Evolutionary conservation across 345 rosid genomes (phyloP), one percentile per base, ranked within the genome.

Genomic region (Balakata baccata): DNA sequence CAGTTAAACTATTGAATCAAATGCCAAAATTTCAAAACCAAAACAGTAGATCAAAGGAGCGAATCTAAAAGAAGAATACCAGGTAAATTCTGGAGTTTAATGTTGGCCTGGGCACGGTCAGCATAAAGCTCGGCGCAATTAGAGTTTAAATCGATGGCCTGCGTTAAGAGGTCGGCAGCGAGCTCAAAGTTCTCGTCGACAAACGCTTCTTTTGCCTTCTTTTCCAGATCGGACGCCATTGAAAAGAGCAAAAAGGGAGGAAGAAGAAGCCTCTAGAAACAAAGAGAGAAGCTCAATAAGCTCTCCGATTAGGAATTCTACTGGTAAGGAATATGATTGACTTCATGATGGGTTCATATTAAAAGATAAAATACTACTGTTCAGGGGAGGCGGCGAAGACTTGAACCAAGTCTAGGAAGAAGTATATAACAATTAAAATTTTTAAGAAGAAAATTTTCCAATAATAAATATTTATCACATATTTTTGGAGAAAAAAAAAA

Each of bases 21-120:
- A 17, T 7, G 49, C 20, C 14, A 50, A 25, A 18, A 8, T 29
- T 4, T 20, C 18, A 8, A 45, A 25, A 64, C 12, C 4, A 25
- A 64, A n/a, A 4, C 29, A 38, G 38, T 47, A 7, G 12, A 7
- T 38, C 11, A 3, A 14, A 22, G 1, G 25, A 37, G 16, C 25
- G 64, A 62, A 57, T 2, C 1, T 6, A 11, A n/a, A 16, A n/a
- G 4, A 54, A 25, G 3, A 39, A 23, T 76, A 93, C 99, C 98
- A 5, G 98, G 80, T 76, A 91, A 78, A 75, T 75, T 83, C 14
- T n/a, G 6, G 88, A 90, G 91, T 73, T 96, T 96, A 83, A 89
- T 83, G 74, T 86, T 84, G 79, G 96, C 95, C 78, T 96, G 99
- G 70, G 99, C 95, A 34, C 98, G 96, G 82, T 96, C 94, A 4